These are phyloP conservation scores for Zalerion maritima DNA, from an alignment of 495 filamentous ascomycete genomes.

Conservation along the genomic window DNA sequence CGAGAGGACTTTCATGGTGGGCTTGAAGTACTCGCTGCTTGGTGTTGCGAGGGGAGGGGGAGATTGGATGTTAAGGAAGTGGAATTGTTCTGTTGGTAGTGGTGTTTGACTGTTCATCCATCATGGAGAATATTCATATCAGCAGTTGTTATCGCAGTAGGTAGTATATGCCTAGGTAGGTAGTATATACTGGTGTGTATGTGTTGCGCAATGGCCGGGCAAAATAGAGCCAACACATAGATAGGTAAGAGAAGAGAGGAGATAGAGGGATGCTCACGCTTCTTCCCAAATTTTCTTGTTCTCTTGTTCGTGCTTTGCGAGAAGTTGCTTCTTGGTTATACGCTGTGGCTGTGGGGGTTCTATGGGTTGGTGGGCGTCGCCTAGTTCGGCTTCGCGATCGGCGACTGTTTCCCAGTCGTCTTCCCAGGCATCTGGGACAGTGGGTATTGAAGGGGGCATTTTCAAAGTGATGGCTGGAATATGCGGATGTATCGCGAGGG, in stretches of 20 bases:
- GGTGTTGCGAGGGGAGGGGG: conserved; percentile 55
- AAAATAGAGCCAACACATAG: conserved; percentile 2
- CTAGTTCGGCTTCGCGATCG: conserved; percentile 28
- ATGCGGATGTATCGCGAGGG: conserved; percentile 1
- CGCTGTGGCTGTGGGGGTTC: conserved; percentile 23
- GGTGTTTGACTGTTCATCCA: conserved; percentile 25
- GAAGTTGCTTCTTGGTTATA: conserved; percentile 57
- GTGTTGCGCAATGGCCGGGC: neutral
- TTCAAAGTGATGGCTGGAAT: conserved; percentile 3
- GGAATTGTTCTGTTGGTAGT: conserved; percentile 50
- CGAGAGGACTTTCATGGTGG: conserved; percentile 65
- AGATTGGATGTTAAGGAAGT: conserved; percentile 54
- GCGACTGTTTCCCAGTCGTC: conserved; percentile 76
- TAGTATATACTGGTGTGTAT: neutral
- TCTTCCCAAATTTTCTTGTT: conserved; percentile 80
- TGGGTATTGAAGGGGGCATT: conserved; percentile 38
- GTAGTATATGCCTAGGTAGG: neutral
- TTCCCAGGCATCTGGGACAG: conserved; percentile 71
- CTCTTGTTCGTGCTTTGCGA: conserved; percentile 64
- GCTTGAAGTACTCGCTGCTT: too few species aligned
- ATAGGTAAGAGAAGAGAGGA: neutral
- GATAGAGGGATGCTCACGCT: conserved; percentile 42
- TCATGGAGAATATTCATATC: conserved; percentile 2
- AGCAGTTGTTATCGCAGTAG: neutral
- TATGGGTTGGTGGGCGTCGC: conserved; percentile 24